phyloP scores from a whole-genome alignment of 352 stramenopile genomes.

The Phytophthora hybrid region DNA sequence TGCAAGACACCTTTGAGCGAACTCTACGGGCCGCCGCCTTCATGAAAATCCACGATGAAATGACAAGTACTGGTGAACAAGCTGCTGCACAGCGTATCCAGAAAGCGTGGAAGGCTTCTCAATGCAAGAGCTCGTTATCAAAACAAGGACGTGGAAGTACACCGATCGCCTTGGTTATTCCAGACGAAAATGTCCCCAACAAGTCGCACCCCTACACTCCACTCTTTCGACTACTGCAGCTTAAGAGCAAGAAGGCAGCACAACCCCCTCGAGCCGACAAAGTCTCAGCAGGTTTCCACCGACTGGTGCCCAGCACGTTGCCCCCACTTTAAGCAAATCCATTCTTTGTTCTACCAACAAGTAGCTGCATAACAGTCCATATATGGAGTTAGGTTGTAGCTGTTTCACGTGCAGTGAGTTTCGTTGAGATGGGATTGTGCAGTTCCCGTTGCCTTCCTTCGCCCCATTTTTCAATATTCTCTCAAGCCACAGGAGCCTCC shows the following conservation, averaged over 20 bases:
- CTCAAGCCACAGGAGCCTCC: not conserved
- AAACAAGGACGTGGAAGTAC: not conserved
- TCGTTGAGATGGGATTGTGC: slow-evolving; percentile 21
- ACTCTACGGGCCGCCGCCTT: too few relatives aligned
- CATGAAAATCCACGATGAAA: not conserved
- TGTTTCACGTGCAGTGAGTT: slow-evolving; percentile 20
- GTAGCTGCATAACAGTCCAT: slow-evolving; percentile 8
- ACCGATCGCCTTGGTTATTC: not conserved
- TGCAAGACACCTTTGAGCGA: slow-evolving; percentile 1
- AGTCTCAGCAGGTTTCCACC: slow-evolving; percentile 2
- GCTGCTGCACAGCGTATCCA: slow-evolving; percentile 43
- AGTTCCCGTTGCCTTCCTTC: not conserved
- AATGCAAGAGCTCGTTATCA: slow-evolving; percentile 5
- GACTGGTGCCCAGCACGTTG: slow-evolving; percentile 15
- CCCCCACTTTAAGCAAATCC: slow-evolving; percentile 5
- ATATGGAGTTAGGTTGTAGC: slow-evolving; percentile 22
- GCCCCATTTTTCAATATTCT: slow-evolving; percentile 5
- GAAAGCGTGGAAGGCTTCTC: slow-evolving; percentile 32
- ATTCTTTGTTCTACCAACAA: too few relatives aligned
- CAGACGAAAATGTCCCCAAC: not conserved
- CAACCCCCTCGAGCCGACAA: not conserved
- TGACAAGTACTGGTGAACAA: slow-evolving; percentile 13
- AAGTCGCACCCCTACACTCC: slow-evolving; percentile 2
- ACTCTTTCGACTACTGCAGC: slow-evolving; percentile 18
- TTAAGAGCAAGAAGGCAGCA: not conserved